Evolutionary conservation across 2,329 filamentous ascomycete genomes (phyloP).

Genomic region (Cladosporium oxysporum): DNA sequence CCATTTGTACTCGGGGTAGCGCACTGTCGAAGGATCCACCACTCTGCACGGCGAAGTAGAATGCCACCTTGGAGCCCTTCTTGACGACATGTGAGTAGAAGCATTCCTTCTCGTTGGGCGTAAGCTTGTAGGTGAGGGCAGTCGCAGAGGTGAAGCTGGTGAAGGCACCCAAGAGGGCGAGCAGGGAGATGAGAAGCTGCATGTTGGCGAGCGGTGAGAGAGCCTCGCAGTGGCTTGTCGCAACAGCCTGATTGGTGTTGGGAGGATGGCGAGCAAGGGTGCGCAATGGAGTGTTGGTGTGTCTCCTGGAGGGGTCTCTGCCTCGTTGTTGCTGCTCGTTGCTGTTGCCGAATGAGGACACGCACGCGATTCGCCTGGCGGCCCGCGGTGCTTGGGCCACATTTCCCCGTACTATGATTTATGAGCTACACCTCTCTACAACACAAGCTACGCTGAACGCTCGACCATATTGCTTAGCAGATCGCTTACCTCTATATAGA

Average conservation of each 20-base stretch:
- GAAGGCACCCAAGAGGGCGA: conserved; percentile 60
- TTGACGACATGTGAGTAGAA: conserved; percentile 83
- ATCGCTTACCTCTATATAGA: too few species aligned
- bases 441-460: background rate
- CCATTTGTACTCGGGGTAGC: conserved; percentile 15
- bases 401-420: background rate
- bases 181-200: conserved; percentile 31
- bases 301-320: conserved; percentile 2
- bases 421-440: background rate
- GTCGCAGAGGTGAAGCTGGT: conserved; percentile 76
- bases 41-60: conserved; percentile 99
- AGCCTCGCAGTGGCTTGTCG: background rate
- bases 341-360: conserved; percentile 19
- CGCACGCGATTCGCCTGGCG: background rate
- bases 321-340: conserved; percentile 9
- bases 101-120: conserved; percentile 90
- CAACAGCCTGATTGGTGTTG: background rate
- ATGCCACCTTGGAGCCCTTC: conserved; percentile 84
- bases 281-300: background rate
- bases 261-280: conserved; percentile 3
- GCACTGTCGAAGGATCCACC: conserved; percentile 85
- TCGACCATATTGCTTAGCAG: too few species aligned
- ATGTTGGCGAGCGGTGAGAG: conserved; percentile 24
- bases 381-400: background rate
- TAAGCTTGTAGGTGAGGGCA: conserved; percentile 88